Evolutionary conservation across 768 basidiomycete genomes (phyloP).

Genomic region (Lentinula raphanica): DNA sequence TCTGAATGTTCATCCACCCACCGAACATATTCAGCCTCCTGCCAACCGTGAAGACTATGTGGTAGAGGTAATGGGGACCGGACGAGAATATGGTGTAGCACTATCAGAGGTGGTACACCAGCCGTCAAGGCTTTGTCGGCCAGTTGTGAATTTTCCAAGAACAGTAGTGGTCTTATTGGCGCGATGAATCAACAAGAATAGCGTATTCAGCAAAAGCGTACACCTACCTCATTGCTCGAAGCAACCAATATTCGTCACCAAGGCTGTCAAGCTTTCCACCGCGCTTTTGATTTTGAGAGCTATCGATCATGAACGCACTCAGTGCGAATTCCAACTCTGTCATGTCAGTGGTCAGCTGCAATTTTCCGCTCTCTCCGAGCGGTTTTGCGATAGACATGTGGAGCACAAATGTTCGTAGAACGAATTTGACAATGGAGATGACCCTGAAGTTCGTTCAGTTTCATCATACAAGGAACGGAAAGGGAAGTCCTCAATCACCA

Average conservation of each 20-base stretch:
- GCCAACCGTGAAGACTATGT: conserved; percentile 88
- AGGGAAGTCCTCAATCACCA: conserved; percentile 59
- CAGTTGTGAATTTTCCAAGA: conserved; percentile 75
- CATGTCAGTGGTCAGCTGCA: conserved; percentile 95
- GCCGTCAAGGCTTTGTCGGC: conserved; percentile 60
- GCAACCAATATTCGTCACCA: conserved; percentile 81
- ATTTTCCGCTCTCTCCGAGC: conserved; percentile 86
- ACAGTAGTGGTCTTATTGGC: conserved; percentile 69
- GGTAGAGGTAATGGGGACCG: conserved; percentile 83
- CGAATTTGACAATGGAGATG: conserved; percentile 64
- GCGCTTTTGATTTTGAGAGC: conserved; percentile 45
- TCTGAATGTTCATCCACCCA: conserved; percentile 92
- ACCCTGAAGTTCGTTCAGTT: conserved; percentile 36
- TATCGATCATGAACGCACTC: conserved; percentile 67
- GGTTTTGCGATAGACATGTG: conserved; percentile 93
- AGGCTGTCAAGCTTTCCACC: conserved; percentile 66
- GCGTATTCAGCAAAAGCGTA: not conserved
- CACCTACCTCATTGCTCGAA: conserved; percentile 81
- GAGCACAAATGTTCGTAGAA: conserved; percentile 81
- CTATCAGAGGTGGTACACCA: conserved; percentile 81
- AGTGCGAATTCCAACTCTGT: conserved; percentile 92
- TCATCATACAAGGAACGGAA: not conserved
- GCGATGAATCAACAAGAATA: not conserved
- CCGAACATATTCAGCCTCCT: conserved; percentile 91
- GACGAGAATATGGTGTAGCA: conserved; percentile 89